These are phyloP conservation scores for Cyclospora cayetanensis DNA, from an alignment of 169 alveolate species.

Conservation along the genomic window DNA sequence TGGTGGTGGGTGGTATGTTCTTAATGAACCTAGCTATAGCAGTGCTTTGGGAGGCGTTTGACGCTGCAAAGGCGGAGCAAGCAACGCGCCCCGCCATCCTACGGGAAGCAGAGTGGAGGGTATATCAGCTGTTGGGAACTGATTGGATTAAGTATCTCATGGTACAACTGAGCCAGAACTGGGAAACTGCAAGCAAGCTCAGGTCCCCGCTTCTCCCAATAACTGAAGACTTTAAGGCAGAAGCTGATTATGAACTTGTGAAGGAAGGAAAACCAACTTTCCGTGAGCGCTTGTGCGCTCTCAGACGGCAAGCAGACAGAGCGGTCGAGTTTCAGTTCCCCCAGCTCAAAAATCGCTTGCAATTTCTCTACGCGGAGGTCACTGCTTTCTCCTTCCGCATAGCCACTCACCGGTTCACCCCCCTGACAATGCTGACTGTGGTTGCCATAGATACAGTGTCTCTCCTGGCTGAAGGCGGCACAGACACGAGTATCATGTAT, in stretches of 20 bases:
- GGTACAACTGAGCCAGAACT: slow-evolving; percentile 20
- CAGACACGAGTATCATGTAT: not conserved
- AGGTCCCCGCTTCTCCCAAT: too few species aligned
- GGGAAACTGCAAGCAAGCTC: not conserved
- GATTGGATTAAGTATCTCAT: slow-evolving; percentile 68
- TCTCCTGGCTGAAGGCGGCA: slow-evolving; percentile 23
- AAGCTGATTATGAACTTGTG: not conserved
- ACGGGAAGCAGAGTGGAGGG: slow-evolving; percentile 59
- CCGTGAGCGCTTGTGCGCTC: not conserved
- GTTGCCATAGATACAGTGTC: slow-evolving; percentile 17
- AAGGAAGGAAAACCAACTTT: not conserved
- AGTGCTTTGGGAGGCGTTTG: slow-evolving; percentile 70
- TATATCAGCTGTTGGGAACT: slow-evolving; percentile 61
- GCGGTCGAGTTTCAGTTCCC: slow-evolving; percentile 34
- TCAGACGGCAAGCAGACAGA: not conserved
- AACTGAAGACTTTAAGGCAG: not conserved
- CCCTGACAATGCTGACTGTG: slow-evolving; percentile 18
- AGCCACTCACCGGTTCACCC: slow-evolving; percentile 1
- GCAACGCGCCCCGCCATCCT: slow-evolving; percentile 51
- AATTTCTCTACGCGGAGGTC: not conserved
- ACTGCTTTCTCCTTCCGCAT: not conserved
- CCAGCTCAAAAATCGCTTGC: not conserved
- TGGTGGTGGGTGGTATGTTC: slow-evolving; percentile 62
- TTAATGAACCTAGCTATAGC: slow-evolving; percentile 69
- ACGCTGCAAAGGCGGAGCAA: not conserved